Evolutionary conservation across 2,329 filamentous ascomycete species (phyloP).

Genomic region (Beauveria rudraprayagi): DNA sequence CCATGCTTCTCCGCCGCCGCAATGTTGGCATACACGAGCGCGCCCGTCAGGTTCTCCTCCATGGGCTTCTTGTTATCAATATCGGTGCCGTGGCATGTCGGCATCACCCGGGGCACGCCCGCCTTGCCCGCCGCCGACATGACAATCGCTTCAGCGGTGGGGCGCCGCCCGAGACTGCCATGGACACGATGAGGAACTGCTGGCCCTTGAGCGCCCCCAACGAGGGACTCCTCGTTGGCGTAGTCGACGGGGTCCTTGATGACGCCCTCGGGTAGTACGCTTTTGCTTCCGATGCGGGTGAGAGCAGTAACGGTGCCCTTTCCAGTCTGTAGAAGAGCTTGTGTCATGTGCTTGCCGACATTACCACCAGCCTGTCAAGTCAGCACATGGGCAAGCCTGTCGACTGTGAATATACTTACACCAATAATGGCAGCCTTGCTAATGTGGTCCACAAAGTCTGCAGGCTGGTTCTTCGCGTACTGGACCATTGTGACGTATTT

Average conservation of each 20-base stretch:
- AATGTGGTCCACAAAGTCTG: slow-evolving; percentile 25
- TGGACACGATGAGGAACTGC: slow-evolving; percentile 45
- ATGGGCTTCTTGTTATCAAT: slow-evolving; percentile 20
- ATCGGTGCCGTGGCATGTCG: slow-evolving; percentile 36
- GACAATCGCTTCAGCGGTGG: slow-evolving; percentile 35
- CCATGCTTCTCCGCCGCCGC: slow-evolving; percentile 32
- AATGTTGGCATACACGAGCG: slow-evolving; percentile 15
- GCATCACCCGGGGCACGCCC: slow-evolving; percentile 43
- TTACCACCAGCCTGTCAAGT: slow-evolving; percentile 29
- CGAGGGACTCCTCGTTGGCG: slow-evolving; percentile 31
- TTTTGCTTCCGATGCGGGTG: slow-evolving; percentile 36
- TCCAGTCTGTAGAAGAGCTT: slow-evolving; percentile 37
- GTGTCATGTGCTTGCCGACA: slow-evolving; percentile 32
- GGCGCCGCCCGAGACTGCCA: slow-evolving; percentile 30
- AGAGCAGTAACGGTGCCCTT: slow-evolving; percentile 46
- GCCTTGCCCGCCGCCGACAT: slow-evolving; percentile 42
- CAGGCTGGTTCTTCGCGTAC: slow-evolving; percentile 21
- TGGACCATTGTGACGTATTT: background rate
- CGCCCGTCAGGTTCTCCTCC: slow-evolving; percentile 21
- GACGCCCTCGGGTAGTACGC: slow-evolving; percentile 36
- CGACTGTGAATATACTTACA: slow-evolving; percentile 21
- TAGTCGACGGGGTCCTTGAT: slow-evolving; percentile 35
- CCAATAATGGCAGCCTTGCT: slow-evolving; percentile 34
- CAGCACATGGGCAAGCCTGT: background rate
- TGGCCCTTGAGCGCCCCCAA: slow-evolving; percentile 42